Percentiles rank a stretch among this genome's conserved stretches.
These are phyloP conservation scores for Botrytis galanthina DNA, from an alignment of 2,329 filamentous ascomycete species.

Conservation along the genomic window DNA sequence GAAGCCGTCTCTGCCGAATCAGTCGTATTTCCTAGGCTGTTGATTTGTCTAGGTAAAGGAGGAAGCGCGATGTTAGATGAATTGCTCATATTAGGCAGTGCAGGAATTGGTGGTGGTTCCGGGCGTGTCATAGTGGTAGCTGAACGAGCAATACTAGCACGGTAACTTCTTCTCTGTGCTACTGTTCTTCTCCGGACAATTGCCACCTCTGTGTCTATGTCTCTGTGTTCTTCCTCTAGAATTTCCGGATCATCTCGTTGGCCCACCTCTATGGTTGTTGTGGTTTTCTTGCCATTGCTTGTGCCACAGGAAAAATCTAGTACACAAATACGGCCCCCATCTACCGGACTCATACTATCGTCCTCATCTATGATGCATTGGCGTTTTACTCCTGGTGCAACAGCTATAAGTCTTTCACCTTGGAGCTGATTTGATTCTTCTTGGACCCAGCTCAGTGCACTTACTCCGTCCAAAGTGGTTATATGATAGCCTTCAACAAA, in stretches of 20 bases:
- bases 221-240: conserved; percentile 70
- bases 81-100: conserved; percentile 26
- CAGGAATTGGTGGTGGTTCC: conserved; percentile 32
- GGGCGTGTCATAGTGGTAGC: conserved; percentile 43
- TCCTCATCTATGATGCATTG: conserved; percentile 59
- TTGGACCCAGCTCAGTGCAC: conserved; percentile 69
- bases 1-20: conserved; percentile 32
- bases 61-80: conserved; percentile 25
- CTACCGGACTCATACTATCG: conserved; percentile 72
- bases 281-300: conserved; percentile 52
- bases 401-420: conserved; percentile 63
- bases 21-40: conserved; percentile 24
- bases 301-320: conserved; percentile 70
- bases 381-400: conserved; percentile 66
- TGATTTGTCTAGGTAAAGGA: conserved; percentile 25
- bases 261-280: conserved; percentile 72
- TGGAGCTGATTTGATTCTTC: conserved; percentile 48
- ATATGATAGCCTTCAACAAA: conserved; percentile 68
- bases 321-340: conserved; percentile 70
- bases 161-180: conserved; percentile 54
- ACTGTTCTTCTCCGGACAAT: conserved; percentile 74
- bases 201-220: conserved; percentile 75
- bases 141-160: conserved; percentile 49
- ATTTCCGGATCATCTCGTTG: conserved; percentile 62
- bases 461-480: conserved; percentile 63